Base-by-base conservation (phyloP, 345 rosid species). In the Moringa oleifera region DNA sequence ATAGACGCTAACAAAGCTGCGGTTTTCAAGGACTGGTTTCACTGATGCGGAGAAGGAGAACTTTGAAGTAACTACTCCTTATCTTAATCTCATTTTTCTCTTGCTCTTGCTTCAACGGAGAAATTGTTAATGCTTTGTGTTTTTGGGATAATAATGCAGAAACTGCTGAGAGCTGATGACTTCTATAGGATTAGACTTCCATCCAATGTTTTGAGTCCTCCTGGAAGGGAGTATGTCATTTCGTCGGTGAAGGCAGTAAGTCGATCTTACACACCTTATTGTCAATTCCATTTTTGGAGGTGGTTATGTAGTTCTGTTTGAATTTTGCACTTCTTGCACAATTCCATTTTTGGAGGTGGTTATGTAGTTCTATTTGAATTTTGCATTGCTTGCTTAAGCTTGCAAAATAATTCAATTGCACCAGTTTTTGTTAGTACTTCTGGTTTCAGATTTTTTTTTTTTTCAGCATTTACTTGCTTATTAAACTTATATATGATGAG, bases 181-280 rank as follows among this genome's bases (percentile, higher is more conserved):
- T 88, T 90, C 70, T 94, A 94, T 62, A 82, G 83, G 73, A 94
- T 94, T 57, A 84, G 96, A 62, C 71, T 94, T 53, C 97, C 97
- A 23, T 90, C 99, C 54, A 90, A 85, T 80, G 89, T 91, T 24
- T 68, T 88, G 72, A 81, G 60, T 68, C 77, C 97, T 63, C 83
- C 95, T 0, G 97, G 96, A 28, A 81, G 83, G 77, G 91, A 85
- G 51, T 85, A 69, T 64, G 74, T 86, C 62, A 68, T 81, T 62
- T 85, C 99, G 53, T 88, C 99, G 17, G 86, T 88, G 22, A 90
- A 85, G 81, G 97, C 97, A 20, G 99, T 90, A 73, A 80, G 95
- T 83, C 47, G 25, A 53, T 23, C 20, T 21, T 36, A 4, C 25
- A 17, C 31, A 58, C 24, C 18, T 51, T 58, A 11, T 24, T 24